These are phyloP conservation scores for Lentithecium fluviatile DNA, from an alignment of 495 filamentous ascomycete species.

Conservation along the genomic window DNA sequence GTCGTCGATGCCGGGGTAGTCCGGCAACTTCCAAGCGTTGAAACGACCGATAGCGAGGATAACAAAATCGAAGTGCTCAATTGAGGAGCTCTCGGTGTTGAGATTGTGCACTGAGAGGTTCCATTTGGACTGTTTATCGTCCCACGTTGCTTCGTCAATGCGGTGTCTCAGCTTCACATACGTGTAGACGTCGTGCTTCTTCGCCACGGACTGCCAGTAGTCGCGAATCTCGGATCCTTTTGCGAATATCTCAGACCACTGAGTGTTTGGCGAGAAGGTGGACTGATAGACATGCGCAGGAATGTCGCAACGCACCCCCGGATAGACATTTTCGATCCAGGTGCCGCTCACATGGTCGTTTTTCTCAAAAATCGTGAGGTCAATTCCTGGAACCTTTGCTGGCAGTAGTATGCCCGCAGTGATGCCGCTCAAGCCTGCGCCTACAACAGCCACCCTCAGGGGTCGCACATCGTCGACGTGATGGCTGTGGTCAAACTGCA, in stretches of 20 bases:
- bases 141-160: constrained; percentile 57
- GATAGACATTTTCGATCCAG: no score
- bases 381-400: no score
- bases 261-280: background rate
- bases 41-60: constrained; percentile 63
- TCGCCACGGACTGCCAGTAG: constrained; percentile 61
- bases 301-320: no score
- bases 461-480: no score
- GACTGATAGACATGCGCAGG: background rate
- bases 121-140: constrained; percentile 54
- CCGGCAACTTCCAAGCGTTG: no score
- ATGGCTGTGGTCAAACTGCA: no score
- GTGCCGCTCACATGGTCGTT: no score
- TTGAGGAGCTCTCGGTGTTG: constrained; percentile 46
- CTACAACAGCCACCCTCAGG: no score
- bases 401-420: no score
- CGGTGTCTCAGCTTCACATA: constrained; percentile 52
- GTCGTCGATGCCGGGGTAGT: no score
- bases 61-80: constrained; percentile 56
- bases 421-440: no score
- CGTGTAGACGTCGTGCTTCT: constrained; percentile 61
- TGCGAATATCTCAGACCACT: background rate
- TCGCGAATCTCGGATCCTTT: constrained; percentile 55
- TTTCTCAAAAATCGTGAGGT: no score
- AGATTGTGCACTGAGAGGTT: constrained; percentile 47